Evolutionary conservation across 352 stramenopile genomes (phyloP), one percentile per base, ranked within the genome.

Genomic region (Pythium rhizo-oryzae): DNA sequence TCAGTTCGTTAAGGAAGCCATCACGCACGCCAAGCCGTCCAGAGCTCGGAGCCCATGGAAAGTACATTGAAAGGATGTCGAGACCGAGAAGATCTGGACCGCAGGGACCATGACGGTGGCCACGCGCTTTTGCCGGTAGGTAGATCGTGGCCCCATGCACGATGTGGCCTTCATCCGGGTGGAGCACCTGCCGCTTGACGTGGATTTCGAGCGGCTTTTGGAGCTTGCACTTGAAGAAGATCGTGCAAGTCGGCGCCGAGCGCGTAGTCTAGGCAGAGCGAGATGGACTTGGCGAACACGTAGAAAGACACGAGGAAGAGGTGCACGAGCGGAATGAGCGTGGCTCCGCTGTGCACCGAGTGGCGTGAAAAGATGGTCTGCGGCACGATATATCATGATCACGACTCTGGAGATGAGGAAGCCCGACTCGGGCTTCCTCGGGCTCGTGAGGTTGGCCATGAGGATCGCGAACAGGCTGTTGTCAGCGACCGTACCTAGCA

Each of bases 401-500:
- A 98, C 54, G 13, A 82, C 71, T 0, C 97, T 99, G 13, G 96
- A 99, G 2, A 91, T 71, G n/a, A 99, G 59, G 59, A 99, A 99
- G 28, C 97, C 97, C 39, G 95, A 69, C n/a, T n/a, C n/a, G 28
- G 96, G 58, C 0, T 90, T 89, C n/a, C n/a, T n/a, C n/a, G n/a
- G n/a, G 61, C 77, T 91, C 11, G 89, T 91, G 58, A 98, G 81
- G 50, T 97, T 91, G 9, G 94, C 96, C 80, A 99, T 93, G 2
- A 99, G 79, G 80, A 99, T 99, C 6, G 97, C 99, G 5, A 99
- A 76, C 46, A 99, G 47, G 41, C 96, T 95, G 76, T 99, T 99
- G 12, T 99, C 97, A 3, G 87, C 87, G 2, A 99, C 96, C 70
- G 99, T 99, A 55, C 97, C 97, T 13, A 99, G 74, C 19, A 99